Conservation (phyloP, 1,139 yeast genomes). For the Dujonia santamariae region DNA sequence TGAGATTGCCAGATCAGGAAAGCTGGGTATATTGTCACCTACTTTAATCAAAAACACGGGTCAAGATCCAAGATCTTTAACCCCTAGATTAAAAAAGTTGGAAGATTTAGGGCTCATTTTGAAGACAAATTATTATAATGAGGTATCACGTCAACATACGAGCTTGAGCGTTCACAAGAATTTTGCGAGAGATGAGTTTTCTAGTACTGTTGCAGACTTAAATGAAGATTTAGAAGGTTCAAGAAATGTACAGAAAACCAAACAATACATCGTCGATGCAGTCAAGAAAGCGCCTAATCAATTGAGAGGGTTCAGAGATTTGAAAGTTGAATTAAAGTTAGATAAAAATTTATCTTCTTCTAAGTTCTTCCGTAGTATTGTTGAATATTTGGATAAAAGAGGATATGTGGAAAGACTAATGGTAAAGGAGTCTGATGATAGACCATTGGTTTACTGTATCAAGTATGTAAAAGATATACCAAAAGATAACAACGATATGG, state of each 20-base stretch:
- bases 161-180: constrained; percentile 45
- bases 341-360: constrained; percentile 41
- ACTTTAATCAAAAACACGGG: constrained; percentile 53
- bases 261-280: constrained; percentile 45
- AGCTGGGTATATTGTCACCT: constrained; percentile 55
- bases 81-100: constrained; percentile 56
- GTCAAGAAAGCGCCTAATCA: constrained; percentile 66
- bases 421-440: constrained; percentile 50
- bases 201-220: constrained; percentile 26
- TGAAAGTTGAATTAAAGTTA: constrained; percentile 60
- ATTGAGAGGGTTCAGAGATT: constrained; percentile 62
- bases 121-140: constrained; percentile 37
- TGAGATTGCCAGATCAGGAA: constrained; percentile 53
- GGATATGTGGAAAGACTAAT: constrained; percentile 58
- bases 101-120: constrained; percentile 47
- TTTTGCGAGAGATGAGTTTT: constrained; percentile 37
- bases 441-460: constrained; percentile 52
- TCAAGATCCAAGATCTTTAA: constrained; percentile 72
- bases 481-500: constrained; percentile 21
- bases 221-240: constrained; percentile 25
- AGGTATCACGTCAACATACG: constrained; percentile 47
- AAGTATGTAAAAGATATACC: constrained; percentile 56
- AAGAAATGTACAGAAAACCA: constrained; percentile 29
- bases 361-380: constrained; percentile 51
- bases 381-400: constrained; percentile 46